A percentile compares a stretch with the other conserved stretches of the same genome.
Evolutionary conservation across 768 basidiomycete genomes (phyloP).

Genomic region (Boletus rufocinnamomeus): DNA sequence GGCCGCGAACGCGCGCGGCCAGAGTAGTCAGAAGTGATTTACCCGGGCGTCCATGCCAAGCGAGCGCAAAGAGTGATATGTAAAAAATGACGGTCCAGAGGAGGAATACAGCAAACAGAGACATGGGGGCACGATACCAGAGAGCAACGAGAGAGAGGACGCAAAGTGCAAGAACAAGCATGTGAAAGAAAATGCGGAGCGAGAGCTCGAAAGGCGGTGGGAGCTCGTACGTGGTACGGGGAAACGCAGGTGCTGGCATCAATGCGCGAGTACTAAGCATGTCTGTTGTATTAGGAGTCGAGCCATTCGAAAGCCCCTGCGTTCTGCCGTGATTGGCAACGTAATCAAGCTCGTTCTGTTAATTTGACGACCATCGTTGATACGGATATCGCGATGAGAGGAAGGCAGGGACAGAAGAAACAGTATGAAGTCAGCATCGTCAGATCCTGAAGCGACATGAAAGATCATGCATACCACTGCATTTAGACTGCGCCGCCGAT

Average conservation of each 20-base stretch:
- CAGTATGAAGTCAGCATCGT: slow-evolving; percentile 23
- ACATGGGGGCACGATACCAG: slow-evolving; percentile 55
- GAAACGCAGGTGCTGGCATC: slow-evolving; percentile 30
- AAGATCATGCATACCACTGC: slow-evolving; percentile 55
- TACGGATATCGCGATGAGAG: slow-evolving; percentile 4
- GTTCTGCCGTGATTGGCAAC: slow-evolving; percentile 57
- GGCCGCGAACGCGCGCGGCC: slow-evolving; percentile 44
- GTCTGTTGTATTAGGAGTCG: slow-evolving; percentile 57
- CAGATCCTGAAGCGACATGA: slow-evolving; percentile 17
- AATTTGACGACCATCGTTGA: slow-evolving; percentile 15
- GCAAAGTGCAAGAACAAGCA: slow-evolving; percentile 57
- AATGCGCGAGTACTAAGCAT: slow-evolving; percentile 45
- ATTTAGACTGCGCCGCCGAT: slow-evolving; percentile 69
- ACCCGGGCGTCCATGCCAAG: slow-evolving; percentile 60
- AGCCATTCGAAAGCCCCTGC: slow-evolving; percentile 33
- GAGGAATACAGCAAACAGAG: slow-evolving; percentile 65
- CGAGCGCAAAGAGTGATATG: slow-evolving; percentile 47
- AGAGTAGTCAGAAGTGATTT: slow-evolving; percentile 57
- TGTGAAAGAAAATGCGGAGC: slow-evolving; percentile 57
- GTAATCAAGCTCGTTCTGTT: slow-evolving; percentile 75
- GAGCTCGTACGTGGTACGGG: slow-evolving; percentile 31
- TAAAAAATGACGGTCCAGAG: slow-evolving; percentile 64
- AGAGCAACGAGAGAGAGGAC: slow-evolving; percentile 58
- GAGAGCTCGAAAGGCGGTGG: slow-evolving; percentile 41
- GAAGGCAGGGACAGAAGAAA: slow-evolving; percentile 10